Evolutionary conservation across 805 yeast genomes (phyloP).

Genomic region (Spathaspora girioi): DNA sequence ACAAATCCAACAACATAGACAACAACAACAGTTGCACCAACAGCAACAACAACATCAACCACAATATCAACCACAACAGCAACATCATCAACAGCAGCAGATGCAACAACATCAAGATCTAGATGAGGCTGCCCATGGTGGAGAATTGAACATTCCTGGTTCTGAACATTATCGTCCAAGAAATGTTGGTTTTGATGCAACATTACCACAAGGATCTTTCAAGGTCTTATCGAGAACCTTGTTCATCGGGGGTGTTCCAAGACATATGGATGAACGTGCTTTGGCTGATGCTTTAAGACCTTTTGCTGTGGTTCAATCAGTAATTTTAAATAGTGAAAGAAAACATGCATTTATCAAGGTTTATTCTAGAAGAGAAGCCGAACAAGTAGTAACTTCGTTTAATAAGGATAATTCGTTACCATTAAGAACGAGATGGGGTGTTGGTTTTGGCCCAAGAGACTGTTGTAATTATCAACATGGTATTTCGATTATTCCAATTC

Average conservation of each 20-base stretch:
- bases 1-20: constrained; percentile 4
- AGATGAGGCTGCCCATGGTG: constrained; percentile 20
- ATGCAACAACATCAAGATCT: constrained; percentile 9
- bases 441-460: constrained; percentile 98
- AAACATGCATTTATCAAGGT: constrained; percentile 96
- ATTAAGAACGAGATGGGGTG: constrained; percentile 96
- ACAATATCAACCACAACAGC: constrained; percentile 9
- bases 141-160: constrained; percentile 66
- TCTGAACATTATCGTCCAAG: constrained; percentile 76
- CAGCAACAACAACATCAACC: constrained; percentile 5
- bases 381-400: constrained; percentile 69
- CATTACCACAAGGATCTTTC: constrained; percentile 72
- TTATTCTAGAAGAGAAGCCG: constrained; percentile 89
- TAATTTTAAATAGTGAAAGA: constrained; percentile 80
- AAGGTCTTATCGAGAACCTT: constrained; percentile 86
- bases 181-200: constrained; percentile 64
- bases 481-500: constrained; percentile 79
- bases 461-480: constrained; percentile 96
- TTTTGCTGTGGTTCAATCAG: constrained; percentile 87
- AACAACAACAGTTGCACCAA: not conserved
- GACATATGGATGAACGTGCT: constrained; percentile 71
- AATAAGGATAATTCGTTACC: constrained; percentile 60
- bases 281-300: constrained; percentile 72
- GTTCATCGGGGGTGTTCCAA: constrained; percentile 92
- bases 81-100: not conserved